phyloP scores from a whole-genome alignment of 768 basidiomycete species.

The Dacryopinax spathularia region DNA sequence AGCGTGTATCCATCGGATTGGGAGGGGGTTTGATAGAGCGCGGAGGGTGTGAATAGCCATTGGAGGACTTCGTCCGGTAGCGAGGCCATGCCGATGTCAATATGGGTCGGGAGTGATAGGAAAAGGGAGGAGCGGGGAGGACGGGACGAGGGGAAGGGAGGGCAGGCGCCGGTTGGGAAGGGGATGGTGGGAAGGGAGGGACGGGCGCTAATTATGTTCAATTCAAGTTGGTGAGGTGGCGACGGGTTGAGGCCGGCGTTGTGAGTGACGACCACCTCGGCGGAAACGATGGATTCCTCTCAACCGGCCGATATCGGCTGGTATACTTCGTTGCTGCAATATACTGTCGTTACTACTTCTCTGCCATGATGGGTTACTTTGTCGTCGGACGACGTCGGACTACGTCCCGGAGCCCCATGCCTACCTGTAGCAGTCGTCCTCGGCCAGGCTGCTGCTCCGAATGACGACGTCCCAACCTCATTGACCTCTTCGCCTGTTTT shows the following conservation, averaged over 20 bases:
- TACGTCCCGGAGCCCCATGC: no score
- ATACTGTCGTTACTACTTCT: no score
- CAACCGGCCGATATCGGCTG: not conserved
- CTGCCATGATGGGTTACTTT: no score
- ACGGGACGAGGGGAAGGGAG: no score
- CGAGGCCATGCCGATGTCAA: not conserved
- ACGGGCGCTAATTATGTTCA: conserved; percentile 1
- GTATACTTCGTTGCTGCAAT: not conserved
- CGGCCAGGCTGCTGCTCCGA: no score
- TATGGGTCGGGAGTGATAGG: no score
- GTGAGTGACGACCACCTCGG: not conserved
- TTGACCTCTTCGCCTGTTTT: no score
- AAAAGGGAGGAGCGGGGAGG: no score
- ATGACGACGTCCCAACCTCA: no score
- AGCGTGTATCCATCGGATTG: conserved; percentile 33
- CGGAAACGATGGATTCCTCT: not conserved
- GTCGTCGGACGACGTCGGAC: no score
- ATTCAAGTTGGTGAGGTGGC: not conserved
- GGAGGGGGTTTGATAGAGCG: conserved; percentile 47
- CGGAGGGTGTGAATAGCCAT: conserved; percentile 56
- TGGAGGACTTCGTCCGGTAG: conserved; percentile 24
- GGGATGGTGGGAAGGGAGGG: not conserved
- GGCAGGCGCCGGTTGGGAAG: not conserved
- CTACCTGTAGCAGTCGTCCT: no score
- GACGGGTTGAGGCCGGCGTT: not conserved